phyloP scores from a whole-genome alignment of 345 rosid species.

The Trapa incisa region DNA sequence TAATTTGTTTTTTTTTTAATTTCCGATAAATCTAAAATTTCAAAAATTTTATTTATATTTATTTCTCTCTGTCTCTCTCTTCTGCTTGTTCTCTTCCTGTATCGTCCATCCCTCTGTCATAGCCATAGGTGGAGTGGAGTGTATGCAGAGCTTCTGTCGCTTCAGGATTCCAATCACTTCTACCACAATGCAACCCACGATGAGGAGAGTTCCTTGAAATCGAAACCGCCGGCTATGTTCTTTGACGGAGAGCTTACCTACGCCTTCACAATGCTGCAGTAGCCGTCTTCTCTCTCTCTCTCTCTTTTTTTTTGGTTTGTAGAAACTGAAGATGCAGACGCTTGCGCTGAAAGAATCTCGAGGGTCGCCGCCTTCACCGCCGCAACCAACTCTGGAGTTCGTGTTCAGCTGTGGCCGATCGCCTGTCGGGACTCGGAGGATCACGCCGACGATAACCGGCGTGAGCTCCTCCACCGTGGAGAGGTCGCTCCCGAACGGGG shows the following conservation, averaged over 20 bases:
- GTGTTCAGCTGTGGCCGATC: conserved; percentile 46
- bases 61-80: background rate
- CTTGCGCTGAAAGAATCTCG: background rate
- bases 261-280: background rate
- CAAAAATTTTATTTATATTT: too few relatives aligned
- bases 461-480: conserved; percentile 19
- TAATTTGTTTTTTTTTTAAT: too few relatives aligned
- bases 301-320: background rate
- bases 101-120: background rate
- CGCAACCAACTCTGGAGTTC: conserved; percentile 11
- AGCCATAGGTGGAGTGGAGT: background rate
- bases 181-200: background rate
- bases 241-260: background rate
- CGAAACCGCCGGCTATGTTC: background rate
- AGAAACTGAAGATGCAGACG: conserved; percentile 4
- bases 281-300: too few relatives aligned
- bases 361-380: conserved; percentile 17
- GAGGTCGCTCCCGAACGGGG: conserved; percentile 77
- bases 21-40: too few relatives aligned
- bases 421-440: conserved; percentile 55
- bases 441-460: conserved; percentile 44
- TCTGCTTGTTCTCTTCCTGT: background rate
- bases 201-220: background rate
- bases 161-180: background rate
- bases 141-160: background rate